phyloP scores from a whole-genome alignment of 257 asterid genomes.

The Salvia splendens region DNA sequence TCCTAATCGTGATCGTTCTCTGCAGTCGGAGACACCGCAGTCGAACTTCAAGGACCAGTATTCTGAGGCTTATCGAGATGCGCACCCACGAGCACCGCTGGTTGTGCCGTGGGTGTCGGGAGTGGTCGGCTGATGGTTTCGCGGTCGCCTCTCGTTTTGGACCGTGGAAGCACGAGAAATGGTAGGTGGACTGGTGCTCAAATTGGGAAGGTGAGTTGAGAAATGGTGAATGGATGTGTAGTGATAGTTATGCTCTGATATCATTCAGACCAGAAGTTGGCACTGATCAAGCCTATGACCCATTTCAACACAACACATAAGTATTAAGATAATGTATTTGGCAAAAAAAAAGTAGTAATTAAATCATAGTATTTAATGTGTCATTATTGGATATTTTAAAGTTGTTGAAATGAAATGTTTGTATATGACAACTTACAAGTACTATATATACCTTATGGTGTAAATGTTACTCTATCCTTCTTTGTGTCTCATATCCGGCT shows the following conservation, averaged over 20 bases:
- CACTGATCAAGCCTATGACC: not conserved
- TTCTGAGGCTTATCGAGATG: constrained; percentile 66
- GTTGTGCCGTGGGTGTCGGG: constrained; percentile 92
- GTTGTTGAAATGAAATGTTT: too few species aligned
- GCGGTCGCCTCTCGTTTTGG: not conserved
- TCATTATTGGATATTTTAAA: too few species aligned
- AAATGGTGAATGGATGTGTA: constrained; percentile 8
- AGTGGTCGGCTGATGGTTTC: constrained; percentile 36
- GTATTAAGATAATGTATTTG: too few species aligned
- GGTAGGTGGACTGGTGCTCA: not conserved
- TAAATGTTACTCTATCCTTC: too few species aligned
- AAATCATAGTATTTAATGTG: too few species aligned
- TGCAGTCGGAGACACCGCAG: constrained; percentile 79
- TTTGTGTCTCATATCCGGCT: too few species aligned
- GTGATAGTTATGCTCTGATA: not conserved
- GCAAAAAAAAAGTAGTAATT: too few species aligned
- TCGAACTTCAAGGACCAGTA: constrained; percentile 70
- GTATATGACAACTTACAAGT: too few species aligned
- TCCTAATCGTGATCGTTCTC: not conserved
- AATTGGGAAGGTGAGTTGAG: not conserved
- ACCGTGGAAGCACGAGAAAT: not conserved
- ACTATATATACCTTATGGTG: too few species aligned
- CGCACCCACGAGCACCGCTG: constrained; percentile 77
- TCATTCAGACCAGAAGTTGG: not conserved
- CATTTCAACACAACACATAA: too few species aligned